Base-by-base conservation (phyloP, 495 filamentous ascomycete genomes). In the Xylaria sp. region DNA sequence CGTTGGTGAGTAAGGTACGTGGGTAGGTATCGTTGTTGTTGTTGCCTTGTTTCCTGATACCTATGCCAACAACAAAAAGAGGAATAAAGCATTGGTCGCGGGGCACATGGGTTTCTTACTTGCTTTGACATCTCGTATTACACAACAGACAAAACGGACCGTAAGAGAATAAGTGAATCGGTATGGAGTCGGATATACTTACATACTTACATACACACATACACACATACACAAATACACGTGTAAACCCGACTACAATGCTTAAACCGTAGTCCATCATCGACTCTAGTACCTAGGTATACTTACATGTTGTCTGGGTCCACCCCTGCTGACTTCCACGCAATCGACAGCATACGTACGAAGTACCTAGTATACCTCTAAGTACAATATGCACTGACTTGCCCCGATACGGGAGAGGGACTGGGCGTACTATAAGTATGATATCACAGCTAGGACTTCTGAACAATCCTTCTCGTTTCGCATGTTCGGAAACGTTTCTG, bases 61-160 rank as follows among this genome's bases (percentile, higher is more conserved):
- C n/a, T n/a, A n/a, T 17, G 29, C 59, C 35, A 17, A 62, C 59
- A 12, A 43, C 21, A 12, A 43, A 40, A 1, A 41, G 26, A 41
- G 14, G n/a, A 68, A 52, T n/a, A 21, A 65, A 5, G 43, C 21
- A 26, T 31, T 14, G 37, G 19, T 31, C 43, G 44, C 26, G 9
- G 62, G 31, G n/a, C 63, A 70, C 68, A 46, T 62, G 41, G 58
- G 21, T 55, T 63, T 53, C 29, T 43, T 17, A 41, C 52, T 37
- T 61, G 19, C 67, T 26, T 61, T 31, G 33, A 15, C 43, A 29
- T 33, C 67, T 69, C 67, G 67, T 69, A 69, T 69, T 62, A 59
- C 57, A 35, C 26, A 53, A 12, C 9, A 26, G 19, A 44, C 5
- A 29, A 21, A 63, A 17, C 24, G n/a, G n/a, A n/a, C n/a, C n/a